These are phyloP conservation scores for Dicorynia guianensis DNA, from an alignment of 306 rosid species.

Conservation along the genomic window DNA sequence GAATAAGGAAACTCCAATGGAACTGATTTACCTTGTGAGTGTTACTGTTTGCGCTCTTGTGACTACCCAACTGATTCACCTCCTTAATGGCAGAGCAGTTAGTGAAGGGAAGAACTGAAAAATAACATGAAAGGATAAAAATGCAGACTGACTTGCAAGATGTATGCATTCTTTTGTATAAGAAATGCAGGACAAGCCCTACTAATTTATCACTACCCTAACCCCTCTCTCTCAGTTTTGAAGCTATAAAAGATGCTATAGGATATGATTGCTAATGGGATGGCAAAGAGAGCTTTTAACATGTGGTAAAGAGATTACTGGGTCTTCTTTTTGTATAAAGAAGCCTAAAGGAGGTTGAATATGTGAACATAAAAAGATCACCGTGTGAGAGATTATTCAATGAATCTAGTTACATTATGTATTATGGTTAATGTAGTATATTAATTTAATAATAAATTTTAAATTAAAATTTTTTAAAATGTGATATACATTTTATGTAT, in stretches of 20 bases:
- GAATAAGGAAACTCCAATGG: neutral
- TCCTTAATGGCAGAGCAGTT: conserved; percentile 59
- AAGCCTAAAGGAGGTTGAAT: conserved; percentile 32
- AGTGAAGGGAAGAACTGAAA: conserved; percentile 61
- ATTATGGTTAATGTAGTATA: no score
- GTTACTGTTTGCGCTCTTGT: conserved; percentile 43
- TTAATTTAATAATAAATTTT: no score
- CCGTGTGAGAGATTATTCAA: no score
- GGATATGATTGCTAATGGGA: conserved; percentile 52
- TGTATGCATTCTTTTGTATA: conserved; percentile 58
- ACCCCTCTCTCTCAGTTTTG: conserved; percentile 38
- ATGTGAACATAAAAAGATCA: conserved; percentile 37
- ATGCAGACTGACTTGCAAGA: conserved; percentile 40
- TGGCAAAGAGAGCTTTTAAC: conserved; percentile 49
- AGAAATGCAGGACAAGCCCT: conserved; percentile 13
- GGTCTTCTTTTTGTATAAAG: conserved; percentile 43
- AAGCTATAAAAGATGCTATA: conserved; percentile 35
- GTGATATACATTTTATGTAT: no score
- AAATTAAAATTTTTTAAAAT: no score
- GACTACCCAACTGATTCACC: conserved; percentile 44
- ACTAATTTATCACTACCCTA: conserved; percentile 12
- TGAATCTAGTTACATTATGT: no score
- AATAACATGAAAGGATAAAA: conserved; percentile 44
- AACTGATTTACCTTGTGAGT: conserved; percentile 59
- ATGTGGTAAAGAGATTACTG: conserved; percentile 35